Base-by-base conservation (phyloP, 176 grass and related monocot genomes). In the Carex cristatella region DNA sequence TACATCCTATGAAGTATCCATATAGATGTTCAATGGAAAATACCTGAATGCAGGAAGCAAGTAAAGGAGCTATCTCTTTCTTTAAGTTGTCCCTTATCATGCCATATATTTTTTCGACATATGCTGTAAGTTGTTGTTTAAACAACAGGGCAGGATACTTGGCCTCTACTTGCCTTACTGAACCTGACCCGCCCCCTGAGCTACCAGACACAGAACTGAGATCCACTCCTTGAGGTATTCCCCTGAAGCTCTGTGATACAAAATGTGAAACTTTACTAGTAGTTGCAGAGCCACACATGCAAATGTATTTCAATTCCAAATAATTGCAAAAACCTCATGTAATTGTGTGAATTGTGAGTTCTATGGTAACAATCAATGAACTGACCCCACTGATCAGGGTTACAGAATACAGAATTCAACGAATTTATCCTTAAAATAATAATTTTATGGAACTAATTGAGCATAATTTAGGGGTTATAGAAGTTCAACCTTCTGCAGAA, bases 51-150 rank as follows among this genome's bases (percentile, higher is more conserved):
- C 96, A 99, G 23, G 91, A 86, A 84, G 90, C 93, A 30, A 99
- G 89, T 84, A 95, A 92, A 60, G 96, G 96, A 87, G 91, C 92
- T 18, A 99, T 99, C 87, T 99, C 96, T 92, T 99, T 99, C 90
- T 99, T 99, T 85, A 95, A 91, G 81, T 99, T 99, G 88, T 99
- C 96, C n/a, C 96, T 88, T 71, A 99, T 95, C 96, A 99, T 99
- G 86, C 96, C 96, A 84, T 99, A 99, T 88, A 99, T 95, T 86
- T 99, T 99, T 81, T 99, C 96, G 30, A 99, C 96, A 65, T 99
- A 99, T 82, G 93, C 93, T 8, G 93, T 99, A 80, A 99, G 91
- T 73, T 95, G 93, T 42, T 99, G 96, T 61, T 99, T 99, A 87
- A 99, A 99, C 37, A 99, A 81, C 72, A 95, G 86, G 87, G 93